Base-by-base conservation (phyloP, 176 grass and related monocot species). In the Tuctoria greenei region DNA sequence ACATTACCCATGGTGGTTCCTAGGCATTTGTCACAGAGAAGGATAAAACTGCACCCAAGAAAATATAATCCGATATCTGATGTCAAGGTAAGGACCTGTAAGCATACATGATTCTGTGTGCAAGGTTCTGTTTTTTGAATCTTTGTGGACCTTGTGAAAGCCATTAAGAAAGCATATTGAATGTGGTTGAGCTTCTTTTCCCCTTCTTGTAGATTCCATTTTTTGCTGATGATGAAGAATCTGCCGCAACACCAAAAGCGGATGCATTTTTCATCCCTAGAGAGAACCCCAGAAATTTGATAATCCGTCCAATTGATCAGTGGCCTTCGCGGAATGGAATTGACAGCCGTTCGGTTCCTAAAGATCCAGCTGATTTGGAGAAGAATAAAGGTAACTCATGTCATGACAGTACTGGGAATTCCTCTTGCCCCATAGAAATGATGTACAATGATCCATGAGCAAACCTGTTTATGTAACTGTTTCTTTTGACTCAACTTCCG, bases 241-340 rank as follows among this genome's bases (percentile, higher is more conserved):
- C 85, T 45, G 65, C 86, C 7, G 79, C 82, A 67, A 94, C 84
- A 56, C 91, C 95, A 73, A 98, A 98, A 85, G 95, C 95, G 9
- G 84, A 98, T 84, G 95, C 88, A 27, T 87, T 92, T 86, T 88
- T 91, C 78, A 84, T 93, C 64, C 95, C 91, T 39, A 98, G 95
- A 81, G 95, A 98, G 79, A 98, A 98, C 74, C 95, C 95, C 9
- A 93, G 95, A 74, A 84, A 83, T 71, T 73, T 98, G 74, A 84
- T 98, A 71, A 88, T 98, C 66, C 91, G 68, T 87, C 95, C 84
- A 62, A 87, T 93, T 61, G 88, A 98, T 80, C 84, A 98, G 79
- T 90, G 88, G 95, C 82, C 86, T 75, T 78, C 82, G 15, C 50
- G 77, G 16, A 71, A 31, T 66, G 10, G 46, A 20, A 66, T 69